Base-by-base conservation (phyloP, 2,329 filamentous ascomycete species). In the Seiridium cupressi region DNA sequence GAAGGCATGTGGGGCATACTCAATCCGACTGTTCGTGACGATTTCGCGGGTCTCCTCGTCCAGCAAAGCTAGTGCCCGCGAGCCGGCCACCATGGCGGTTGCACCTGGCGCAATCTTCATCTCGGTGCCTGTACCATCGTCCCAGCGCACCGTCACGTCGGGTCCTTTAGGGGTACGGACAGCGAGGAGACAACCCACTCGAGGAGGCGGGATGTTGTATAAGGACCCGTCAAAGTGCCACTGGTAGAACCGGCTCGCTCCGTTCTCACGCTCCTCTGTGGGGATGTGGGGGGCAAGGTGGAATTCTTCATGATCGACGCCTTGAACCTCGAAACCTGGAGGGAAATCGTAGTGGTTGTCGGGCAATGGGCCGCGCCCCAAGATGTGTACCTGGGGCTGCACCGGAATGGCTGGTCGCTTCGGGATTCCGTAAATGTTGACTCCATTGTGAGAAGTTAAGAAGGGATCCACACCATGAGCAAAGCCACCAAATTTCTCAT, bases 211-310 rank as follows among this genome's bases (percentile, higher is more conserved):
- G 6, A 92, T 81, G 18, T 84, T 88, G 70, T 93, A 93, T 5
- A 93, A 77, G 1, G 90, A 90, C 3, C 90, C 90, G 68, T 93
- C 90, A 58, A 93, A 92, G 71, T 93, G 90, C 90, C 90, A 93
- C 61, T 90, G 81, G 75, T 91, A 93, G 76, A 92, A 87, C 76
- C 76, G 77, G 3, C 81, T 84, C 60, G 70, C 67, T 4, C 73
- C 74, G 3, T 66, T 65, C 51, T 72, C 72, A 1, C 72, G 65
- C 35, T 76, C 73, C 38, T 65, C 70, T 4, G 63, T 64, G 4
- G 72, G 64, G 13, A 74, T 71, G 51, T 76, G 74, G 5, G 74
- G 74, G n/a, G 73, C 72, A 18, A 74, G 64, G 59, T 77, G 74
- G 62, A 75, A 75, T 32, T 72, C 66, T n/a, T 63, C 63, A 58